These are phyloP conservation scores for Podaxis sp. DNA, from an alignment of 768 basidiomycete genomes.

Conservation along the genomic window DNA sequence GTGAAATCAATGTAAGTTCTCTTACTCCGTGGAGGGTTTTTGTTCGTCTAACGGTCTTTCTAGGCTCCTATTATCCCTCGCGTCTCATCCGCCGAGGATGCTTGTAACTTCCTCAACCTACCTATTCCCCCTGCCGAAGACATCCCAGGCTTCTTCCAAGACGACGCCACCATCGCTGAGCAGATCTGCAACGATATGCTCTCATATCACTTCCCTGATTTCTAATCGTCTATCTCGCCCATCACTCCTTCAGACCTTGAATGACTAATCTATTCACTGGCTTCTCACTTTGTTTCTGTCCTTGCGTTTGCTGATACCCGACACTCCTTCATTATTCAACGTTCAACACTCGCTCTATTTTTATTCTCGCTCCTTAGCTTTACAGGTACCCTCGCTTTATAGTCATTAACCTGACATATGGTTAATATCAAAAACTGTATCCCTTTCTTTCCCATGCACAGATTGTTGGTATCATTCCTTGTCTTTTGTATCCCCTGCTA, in stretches of 20 bases:
- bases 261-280: neutral
- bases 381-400: constrained; percentile 1
- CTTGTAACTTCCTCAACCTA: constrained; percentile 79
- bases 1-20: constrained; percentile 73
- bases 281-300: neutral
- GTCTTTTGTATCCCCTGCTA: neutral
- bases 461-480: neutral
- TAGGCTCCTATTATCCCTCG: constrained; percentile 87
- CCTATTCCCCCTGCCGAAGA: constrained; percentile 74
- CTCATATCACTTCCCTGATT: constrained; percentile 72
- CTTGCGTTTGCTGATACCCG: neutral
- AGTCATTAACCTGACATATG: constrained; percentile 8
- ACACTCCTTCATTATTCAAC: constrained; percentile 7
- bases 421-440: constrained; percentile 12
- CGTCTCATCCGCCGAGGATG: constrained; percentile 76
- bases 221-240: constrained; percentile 34
- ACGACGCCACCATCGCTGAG: constrained; percentile 54
- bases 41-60: constrained; percentile 10
- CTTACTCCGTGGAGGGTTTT: neutral
- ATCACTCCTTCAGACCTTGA: neutral
- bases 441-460: neutral
- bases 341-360: constrained; percentile 6
- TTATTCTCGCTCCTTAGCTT: constrained; percentile 3
- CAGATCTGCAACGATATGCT: constrained; percentile 64
- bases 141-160: constrained; percentile 70